phyloP scores from a whole-genome alignment of 805 yeast genomes.

The Blastobotrys muscicola region DNA sequence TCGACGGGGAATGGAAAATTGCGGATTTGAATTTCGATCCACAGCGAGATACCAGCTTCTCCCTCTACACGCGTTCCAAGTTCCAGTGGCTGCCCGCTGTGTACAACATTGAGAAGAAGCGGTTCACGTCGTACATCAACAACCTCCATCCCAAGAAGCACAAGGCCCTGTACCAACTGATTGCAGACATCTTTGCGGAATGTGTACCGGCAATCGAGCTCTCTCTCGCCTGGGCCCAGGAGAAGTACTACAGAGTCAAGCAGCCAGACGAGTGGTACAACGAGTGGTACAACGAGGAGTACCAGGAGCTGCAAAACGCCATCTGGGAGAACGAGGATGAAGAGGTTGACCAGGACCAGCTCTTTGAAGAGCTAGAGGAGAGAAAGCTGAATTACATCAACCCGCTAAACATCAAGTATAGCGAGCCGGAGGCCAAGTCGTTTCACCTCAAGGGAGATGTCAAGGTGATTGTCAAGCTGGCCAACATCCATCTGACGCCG shows the following conservation, averaged over 20 bases:
- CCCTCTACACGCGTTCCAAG: too few relatives aligned
- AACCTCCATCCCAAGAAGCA: slow-evolving; percentile 31
- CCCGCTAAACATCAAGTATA: neutral
- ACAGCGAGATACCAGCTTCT: too few relatives aligned
- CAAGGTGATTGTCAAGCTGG: slow-evolving; percentile 34
- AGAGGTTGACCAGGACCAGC: neutral
- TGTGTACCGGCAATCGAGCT: slow-evolving; percentile 29
- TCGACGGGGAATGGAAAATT: neutral
- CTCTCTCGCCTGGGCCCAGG: slow-evolving; percentile 17
- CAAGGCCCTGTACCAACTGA: slow-evolving; percentile 22
- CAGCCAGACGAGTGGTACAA: neutral
- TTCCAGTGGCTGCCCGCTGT: slow-evolving; percentile 33
- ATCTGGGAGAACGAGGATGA: neutral
- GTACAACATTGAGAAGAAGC: slow-evolving; percentile 8
- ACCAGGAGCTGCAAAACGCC: neutral
- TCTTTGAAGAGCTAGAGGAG: neutral
- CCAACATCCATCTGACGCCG: slow-evolving; percentile 29
- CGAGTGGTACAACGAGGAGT: neutral
- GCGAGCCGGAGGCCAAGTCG: neutral
- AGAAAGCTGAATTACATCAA: neutral
- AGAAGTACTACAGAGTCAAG: neutral
- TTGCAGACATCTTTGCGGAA: slow-evolving; percentile 27
- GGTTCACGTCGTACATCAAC: slow-evolving; percentile 30
- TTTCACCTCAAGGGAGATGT: slow-evolving; percentile 9
- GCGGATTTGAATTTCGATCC: neutral